These are phyloP conservation scores for Puccinia horiana DNA, from an alignment of 1,284 basidiomycete genomes.

Conservation along the genomic window DNA sequence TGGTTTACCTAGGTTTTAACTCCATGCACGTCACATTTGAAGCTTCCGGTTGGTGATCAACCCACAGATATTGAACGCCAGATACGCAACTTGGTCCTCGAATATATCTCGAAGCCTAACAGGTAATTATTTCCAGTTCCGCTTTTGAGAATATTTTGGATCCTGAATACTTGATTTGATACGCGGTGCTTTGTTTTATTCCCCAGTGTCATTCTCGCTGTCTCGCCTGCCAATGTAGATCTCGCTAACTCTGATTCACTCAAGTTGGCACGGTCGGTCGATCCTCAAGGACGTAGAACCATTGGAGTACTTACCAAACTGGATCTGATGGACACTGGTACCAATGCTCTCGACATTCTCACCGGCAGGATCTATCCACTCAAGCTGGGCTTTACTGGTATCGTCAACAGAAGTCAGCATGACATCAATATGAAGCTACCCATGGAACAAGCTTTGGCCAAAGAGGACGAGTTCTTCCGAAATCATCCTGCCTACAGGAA, in stretches of 20 bases:
- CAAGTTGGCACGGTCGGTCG: slow-evolving; percentile 90
- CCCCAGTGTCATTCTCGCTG: slow-evolving; percentile 84
- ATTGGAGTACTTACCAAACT: slow-evolving; percentile 96
- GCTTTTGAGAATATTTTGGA: not conserved
- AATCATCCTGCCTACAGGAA: slow-evolving; percentile 89
- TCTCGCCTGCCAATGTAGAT: slow-evolving; percentile 96
- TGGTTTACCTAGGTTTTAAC: not conserved
- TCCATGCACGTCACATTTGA: slow-evolving; percentile 15
- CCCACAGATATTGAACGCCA: slow-evolving; percentile 90
- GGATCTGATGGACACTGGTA: slow-evolving; percentile 98
- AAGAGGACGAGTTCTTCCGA: slow-evolving; percentile 89
- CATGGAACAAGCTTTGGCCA: slow-evolving; percentile 78
- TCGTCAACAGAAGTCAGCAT: slow-evolving; percentile 95
- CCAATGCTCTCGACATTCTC: slow-evolving; percentile 92
- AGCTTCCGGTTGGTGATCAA: slow-evolving; percentile 80
- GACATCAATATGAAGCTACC: slow-evolving; percentile 90
- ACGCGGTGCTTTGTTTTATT: not conserved
- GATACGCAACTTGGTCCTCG: slow-evolving; percentile 87
- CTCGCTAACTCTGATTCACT: slow-evolving; percentile 97
- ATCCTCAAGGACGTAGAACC: slow-evolving; percentile 91
- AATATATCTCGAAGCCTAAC: slow-evolving; percentile 96
- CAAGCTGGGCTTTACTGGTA: slow-evolving; percentile 95
- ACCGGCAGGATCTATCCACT: slow-evolving; percentile 95
- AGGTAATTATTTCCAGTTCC: slow-evolving; percentile 65
- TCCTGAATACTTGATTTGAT: not conserved